Evolutionary conservation across 164 flowering plant species (phyloP), one percentile per base, ranked within the genome.

Genomic region (Vitis amurensis): DNA sequence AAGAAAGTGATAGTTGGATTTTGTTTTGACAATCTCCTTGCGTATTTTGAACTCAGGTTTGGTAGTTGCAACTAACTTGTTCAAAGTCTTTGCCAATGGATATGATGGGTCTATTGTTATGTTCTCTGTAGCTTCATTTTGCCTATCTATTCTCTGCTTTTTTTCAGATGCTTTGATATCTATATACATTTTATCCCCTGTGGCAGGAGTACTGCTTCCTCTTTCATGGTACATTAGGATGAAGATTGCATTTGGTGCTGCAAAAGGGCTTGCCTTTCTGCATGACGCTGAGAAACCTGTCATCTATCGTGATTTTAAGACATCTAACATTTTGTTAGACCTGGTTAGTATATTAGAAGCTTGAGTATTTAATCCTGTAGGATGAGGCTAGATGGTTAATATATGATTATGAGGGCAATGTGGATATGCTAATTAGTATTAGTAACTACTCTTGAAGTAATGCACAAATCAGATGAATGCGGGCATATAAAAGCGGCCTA

Each of bases 231-330:
- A 85, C 15, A 75, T 76, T 6, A 80, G 97, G 78, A 92, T 92
- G 92, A 90, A 89, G 81, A 90, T 92, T 71, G 91, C 92, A 55
- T 78, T 79, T 67, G 97, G 97, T 51, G 99, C 97, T 73, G 99
- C 99, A 31, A 92, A 90, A 71, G 97, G 97, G 64, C 97, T 94
- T 64, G 99, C 99, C 61, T 92, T 89, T 79, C 89, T 94, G 60
- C 99, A 94, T 66, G 97, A 89, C 55, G 94, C 97, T 62, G 90
- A 91, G 79, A 89, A 88, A 70, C 97, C 95, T 50, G 97, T 94
- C 72, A 94, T 94, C 71, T 91, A 91, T 67, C 91, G 97, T 4
- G 97, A 94, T 73, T 94, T 94, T 62, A 94, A 94, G 85, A 90
- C 98, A 3, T 92, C 98, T 1, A 94, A 94, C 76, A 94, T 94